phyloP scores from a whole-genome alignment of 2,329 filamentous ascomycete genomes.

The Exophiala sp. region DNA sequence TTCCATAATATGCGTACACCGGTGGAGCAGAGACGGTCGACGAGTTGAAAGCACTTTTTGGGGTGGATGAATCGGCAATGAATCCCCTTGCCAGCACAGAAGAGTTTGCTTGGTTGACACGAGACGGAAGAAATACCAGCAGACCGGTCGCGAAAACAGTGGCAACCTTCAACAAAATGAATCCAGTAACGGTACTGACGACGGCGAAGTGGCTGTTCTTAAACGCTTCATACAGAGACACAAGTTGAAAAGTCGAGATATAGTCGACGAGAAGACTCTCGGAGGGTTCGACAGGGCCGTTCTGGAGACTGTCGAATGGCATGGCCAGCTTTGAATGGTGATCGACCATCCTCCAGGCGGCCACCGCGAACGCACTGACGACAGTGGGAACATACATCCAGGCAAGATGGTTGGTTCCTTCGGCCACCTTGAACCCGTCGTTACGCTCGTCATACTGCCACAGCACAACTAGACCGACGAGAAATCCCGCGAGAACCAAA shows the following conservation, averaged over 20 bases:
- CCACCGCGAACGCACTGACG: constrained; percentile 31
- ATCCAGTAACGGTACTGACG: constrained; percentile 29
- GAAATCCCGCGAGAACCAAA: constrained; percentile 15
- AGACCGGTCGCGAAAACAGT: constrained; percentile 31
- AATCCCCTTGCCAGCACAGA: constrained; percentile 16
- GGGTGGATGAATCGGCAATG: constrained; percentile 12
- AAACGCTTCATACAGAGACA: constrained; percentile 30
- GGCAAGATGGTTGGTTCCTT: constrained; percentile 22
- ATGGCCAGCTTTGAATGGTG: constrained; percentile 32
- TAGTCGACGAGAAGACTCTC: constrained; percentile 34
- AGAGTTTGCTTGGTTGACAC: constrained; percentile 11
- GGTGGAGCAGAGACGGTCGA: constrained; percentile 20
- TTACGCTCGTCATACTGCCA: constrained; percentile 19
- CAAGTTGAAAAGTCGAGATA: constrained; percentile 31
- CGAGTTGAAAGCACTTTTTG: constrained; percentile 10
- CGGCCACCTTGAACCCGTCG: constrained; percentile 21
- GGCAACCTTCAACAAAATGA: constrained; percentile 31
- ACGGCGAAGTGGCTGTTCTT: constrained; percentile 33
- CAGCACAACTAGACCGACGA: constrained; percentile 22
- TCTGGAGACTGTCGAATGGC: constrained; percentile 33
- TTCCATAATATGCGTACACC: constrained; percentile 26
- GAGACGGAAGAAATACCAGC: constrained; percentile 30
- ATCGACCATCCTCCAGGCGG: constrained; percentile 34
- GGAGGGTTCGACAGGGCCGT: constrained; percentile 26
- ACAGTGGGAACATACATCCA: constrained; percentile 28